phyloP scores from a whole-genome alignment of 2,329 filamentous ascomycete species.

The Fusarium sp. region DNA sequence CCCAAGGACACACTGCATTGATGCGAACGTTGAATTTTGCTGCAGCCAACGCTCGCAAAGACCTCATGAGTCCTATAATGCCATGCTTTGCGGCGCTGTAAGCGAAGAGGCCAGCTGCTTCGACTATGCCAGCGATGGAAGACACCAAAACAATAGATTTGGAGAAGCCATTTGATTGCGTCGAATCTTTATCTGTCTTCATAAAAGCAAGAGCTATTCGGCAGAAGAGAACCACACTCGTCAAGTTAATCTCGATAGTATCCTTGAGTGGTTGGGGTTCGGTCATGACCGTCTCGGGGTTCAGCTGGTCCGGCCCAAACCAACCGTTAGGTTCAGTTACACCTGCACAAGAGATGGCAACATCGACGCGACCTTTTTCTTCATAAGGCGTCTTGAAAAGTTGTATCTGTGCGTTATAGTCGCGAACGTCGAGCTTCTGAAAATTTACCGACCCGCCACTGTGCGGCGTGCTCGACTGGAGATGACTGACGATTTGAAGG shows the following conservation, averaged over 20 bases:
- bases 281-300: not conserved
- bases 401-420: not conserved
- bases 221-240: not conserved
- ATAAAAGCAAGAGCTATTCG: not conserved
- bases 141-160: not conserved
- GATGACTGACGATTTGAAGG: not conserved
- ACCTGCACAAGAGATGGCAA: not conserved
- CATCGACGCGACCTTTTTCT: not conserved
- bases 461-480: not conserved
- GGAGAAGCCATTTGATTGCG: not conserved
- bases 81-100: constrained; percentile 3
- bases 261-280: not conserved
- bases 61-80: not conserved
- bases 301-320: not conserved
- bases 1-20: constrained; percentile 3
- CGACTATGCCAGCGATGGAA: not conserved
- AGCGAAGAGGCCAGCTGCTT: not conserved
- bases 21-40: not conserved
- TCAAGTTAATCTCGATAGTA: not conserved
- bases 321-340: not conserved
- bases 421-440: not conserved
- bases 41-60: not conserved
- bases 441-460: not conserved
- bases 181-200: fast-evolving
- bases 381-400: not conserved